Percentiles rank a stretch among this genome's conserved stretches.
Evolutionary conservation across 495 filamentous ascomycete species (phyloP).

Genomic region (Xylaria scruposa): DNA sequence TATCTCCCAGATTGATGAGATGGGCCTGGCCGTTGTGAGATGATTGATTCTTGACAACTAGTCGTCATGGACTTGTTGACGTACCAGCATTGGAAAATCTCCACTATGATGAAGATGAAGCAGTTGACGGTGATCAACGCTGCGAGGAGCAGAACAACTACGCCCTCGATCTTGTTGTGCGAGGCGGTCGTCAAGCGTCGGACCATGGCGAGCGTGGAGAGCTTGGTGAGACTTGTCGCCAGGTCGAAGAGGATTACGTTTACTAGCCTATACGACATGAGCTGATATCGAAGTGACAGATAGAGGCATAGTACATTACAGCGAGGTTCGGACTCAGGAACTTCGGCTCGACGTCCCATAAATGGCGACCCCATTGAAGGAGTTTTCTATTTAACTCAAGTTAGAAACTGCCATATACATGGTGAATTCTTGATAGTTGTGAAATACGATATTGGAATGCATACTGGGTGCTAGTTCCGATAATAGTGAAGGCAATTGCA

Average conservation of each 20-base stretch:
- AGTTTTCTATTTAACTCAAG: conserved; percentile 3
- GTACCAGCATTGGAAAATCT: conserved; percentile 65
- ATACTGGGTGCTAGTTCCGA: conserved; percentile 49
- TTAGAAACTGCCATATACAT: background rate
- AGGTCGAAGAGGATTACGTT: conserved; percentile 62
- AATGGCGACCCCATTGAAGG: conserved; percentile 64
- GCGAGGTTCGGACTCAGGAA: conserved; percentile 48
- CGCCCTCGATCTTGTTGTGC: conserved; percentile 32
- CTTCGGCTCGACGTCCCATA: conserved; percentile 56
- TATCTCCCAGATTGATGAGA: conserved; percentile 60
- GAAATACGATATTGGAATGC: background rate
- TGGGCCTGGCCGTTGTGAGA: conserved; percentile 47
- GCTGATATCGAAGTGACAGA: background rate
- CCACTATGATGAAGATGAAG: conserved; percentile 56
- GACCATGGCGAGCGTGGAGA: conserved; percentile 63
- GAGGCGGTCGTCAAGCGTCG: conserved; percentile 39
- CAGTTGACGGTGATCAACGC: conserved; percentile 52
- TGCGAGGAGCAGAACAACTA: conserved; percentile 50
- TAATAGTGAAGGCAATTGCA: conserved; percentile 52
- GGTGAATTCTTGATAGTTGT: background rate
- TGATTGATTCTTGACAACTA: background rate
- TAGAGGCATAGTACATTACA: conserved; percentile 41
- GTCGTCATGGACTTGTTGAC: conserved; percentile 26
- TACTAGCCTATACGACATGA: conserved; percentile 44
- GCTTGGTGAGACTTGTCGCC: conserved; percentile 60